phyloP scores from a whole-genome alignment of 257 asterid genomes.

The Rhazya stricta region DNA sequence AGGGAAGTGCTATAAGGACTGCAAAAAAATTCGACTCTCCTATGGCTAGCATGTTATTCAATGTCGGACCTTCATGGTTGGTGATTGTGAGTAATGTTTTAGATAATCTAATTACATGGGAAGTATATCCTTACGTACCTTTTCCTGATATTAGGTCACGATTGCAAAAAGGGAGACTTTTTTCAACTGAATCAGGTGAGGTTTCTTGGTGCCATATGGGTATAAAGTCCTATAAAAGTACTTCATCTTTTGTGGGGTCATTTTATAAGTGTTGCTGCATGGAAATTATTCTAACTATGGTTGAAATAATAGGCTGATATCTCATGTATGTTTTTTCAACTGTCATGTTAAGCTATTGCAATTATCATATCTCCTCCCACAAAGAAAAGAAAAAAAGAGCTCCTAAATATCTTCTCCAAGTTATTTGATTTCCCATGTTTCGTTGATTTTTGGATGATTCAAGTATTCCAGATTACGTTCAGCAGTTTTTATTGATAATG shows the following conservation, averaged over 20 bases:
- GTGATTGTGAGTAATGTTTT: constrained; percentile 18
- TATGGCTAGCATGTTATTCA: constrained; percentile 35
- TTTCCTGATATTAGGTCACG: constrained; percentile 37
- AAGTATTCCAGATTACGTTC: background rate
- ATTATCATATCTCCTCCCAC: background rate
- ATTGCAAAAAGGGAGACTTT: constrained; percentile 34
- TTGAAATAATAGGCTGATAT: background rate
- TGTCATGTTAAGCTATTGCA: background rate
- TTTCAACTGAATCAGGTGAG: constrained; percentile 73
- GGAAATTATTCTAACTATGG: background rate
- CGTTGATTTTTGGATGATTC: background rate
- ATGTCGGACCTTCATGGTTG: constrained; percentile 40
- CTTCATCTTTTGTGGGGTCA: background rate
- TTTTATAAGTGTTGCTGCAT: background rate
- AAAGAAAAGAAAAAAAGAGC: background rate
- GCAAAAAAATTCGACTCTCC: constrained; percentile 36
- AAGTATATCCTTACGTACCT: constrained; percentile 1
- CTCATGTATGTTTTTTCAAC: background rate
- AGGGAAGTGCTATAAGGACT: constrained; percentile 42
- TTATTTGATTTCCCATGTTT: background rate
- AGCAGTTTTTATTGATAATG: background rate
- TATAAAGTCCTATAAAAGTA: background rate
- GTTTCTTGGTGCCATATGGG: constrained; percentile 7
- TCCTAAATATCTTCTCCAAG: background rate
- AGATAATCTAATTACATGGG: background rate